Evolutionary conservation across 1,284 basidiomycete genomes (phyloP).

Genomic region (Pisolithus thermaeus): DNA sequence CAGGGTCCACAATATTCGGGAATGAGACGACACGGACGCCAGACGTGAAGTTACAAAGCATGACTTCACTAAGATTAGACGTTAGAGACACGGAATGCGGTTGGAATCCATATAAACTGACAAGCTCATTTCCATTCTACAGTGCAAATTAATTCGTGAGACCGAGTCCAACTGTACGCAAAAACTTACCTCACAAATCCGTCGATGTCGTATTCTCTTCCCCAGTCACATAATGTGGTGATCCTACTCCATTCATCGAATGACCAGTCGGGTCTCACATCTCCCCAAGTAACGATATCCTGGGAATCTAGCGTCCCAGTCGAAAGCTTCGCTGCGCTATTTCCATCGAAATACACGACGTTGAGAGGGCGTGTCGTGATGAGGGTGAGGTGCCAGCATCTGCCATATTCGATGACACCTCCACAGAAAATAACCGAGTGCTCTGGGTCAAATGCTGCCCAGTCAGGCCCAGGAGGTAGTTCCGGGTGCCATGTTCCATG

Average conservation of each 20-base stretch:
- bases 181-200: conserved; percentile 32
- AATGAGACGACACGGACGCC: conserved; percentile 37
- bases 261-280: conserved; percentile 10
- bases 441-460: conserved; percentile 39
- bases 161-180: no score
- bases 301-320: conserved; percentile 38
- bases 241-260: conserved; percentile 26
- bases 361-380: conserved; percentile 33
- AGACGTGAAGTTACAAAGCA: conserved; percentile 43
- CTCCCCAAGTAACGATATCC: conserved; percentile 36
- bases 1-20: conserved; percentile 12
- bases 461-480: conserved; percentile 33
- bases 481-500: conserved; percentile 26
- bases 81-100: not conserved
- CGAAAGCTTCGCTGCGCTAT: conserved; percentile 31
- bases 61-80: conserved; percentile 38
- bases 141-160: not conserved
- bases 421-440: conserved; percentile 36
- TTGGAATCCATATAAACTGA: conserved; percentile 19
- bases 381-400: conserved; percentile 36
- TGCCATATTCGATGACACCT: conserved; percentile 2
- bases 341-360: conserved; percentile 42
- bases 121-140: conserved; percentile 47
- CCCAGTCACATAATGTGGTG: conserved; percentile 32
- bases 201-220: conserved; percentile 30